A percentile compares a stretch with the other conserved stretches of the same genome.
These are phyloP conservation scores for Pelargonium fulgidum DNA, from an alignment of 441 rosid genomes.

Conservation along the genomic window DNA sequence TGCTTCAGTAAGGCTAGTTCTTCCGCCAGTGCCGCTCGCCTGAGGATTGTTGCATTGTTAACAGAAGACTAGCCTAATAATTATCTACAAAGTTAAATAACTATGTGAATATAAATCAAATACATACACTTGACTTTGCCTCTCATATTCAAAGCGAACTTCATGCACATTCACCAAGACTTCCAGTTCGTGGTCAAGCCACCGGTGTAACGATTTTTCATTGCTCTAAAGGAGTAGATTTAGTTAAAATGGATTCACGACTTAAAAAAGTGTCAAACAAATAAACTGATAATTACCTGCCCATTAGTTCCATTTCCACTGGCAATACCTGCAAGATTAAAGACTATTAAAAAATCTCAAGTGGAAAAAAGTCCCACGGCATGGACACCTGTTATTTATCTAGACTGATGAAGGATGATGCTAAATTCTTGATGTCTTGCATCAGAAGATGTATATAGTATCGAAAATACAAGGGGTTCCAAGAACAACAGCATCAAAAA, in stretches of 20 bases:
- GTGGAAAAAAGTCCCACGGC: too few relatives aligned
- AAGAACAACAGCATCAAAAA: constrained; percentile 14
- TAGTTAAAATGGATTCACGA: too few relatives aligned
- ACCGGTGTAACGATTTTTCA: constrained; percentile 84
- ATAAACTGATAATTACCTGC: too few relatives aligned
- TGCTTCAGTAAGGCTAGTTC: constrained; percentile 84
- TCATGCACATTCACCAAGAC: constrained; percentile 97
- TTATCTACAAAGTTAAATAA: constrained; percentile 7
- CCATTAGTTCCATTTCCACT: constrained; percentile 78
- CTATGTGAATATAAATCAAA: constrained; percentile 14
- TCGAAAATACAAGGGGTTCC: constrained; percentile 15
- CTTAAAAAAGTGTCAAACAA: too few relatives aligned
- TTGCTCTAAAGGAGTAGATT: constrained; percentile 46
- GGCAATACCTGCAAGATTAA: constrained; percentile 48
- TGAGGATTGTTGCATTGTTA: constrained; percentile 30
- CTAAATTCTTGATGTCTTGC: not conserved
- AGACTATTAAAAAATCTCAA: constrained; percentile 22
- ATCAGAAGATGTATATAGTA: constrained; percentile 14
- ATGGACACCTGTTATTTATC: too few relatives aligned
- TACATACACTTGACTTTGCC: constrained; percentile 96
- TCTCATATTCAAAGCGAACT: constrained; percentile 95
- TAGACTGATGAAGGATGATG: not conserved
- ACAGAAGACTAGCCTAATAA: not conserved
- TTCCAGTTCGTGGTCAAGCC: constrained; percentile 94
- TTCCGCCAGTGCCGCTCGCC: constrained; percentile 91